Base-by-base conservation (phyloP, 1,139 yeast species). In the Hanseniaspora uvarum region DNA sequence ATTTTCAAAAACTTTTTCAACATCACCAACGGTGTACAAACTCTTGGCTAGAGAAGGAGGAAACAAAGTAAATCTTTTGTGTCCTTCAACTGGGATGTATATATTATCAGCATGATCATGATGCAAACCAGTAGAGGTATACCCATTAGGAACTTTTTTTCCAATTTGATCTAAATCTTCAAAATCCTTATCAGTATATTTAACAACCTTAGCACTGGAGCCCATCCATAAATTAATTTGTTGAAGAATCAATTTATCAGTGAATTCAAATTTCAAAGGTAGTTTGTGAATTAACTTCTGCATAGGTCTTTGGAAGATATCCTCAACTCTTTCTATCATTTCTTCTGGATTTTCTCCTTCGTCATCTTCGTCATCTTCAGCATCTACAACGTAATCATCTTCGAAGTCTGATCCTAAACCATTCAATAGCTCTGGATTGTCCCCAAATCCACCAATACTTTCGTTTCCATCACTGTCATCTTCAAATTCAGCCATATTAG, bases 41-140 rank as follows among this genome's bases (percentile, higher is more conserved):
- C 73, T 73, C 5, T 65, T 64, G 0, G 83, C 86, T 61, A 78
- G 83, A 24, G 70, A 68, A 0, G 92, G 89, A 8, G 82, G 71
- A 61, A 73, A 81, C 4, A 83, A 59, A 0, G 88, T 81, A 63
- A 83, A 83, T 57, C 87, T 64, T 61, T 83, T 83, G n/a, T 63
- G 62, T 0, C 89, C 92, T 30, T 73, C 68, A 1, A 79, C 63
- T 1, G 83, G 74, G 2, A 83, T 69, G 63, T 83, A 83, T 40
- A 83, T 68, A 61, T 83, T 83, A 62, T 83, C 88, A 0, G 89
- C 85, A 65, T 83, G 88, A 63, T 83, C 92, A 63, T 83, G 92
- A 61, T 83, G 92, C n/a, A 83, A 67, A 0, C 92, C 92, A 0
- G 88, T 80, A 0, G 87, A 81, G 0, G 80, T 71, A 0, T 83